These are phyloP conservation scores for Viola pubescens DNA, from an alignment of 441 rosid genomes.

Conservation along the genomic window DNA sequence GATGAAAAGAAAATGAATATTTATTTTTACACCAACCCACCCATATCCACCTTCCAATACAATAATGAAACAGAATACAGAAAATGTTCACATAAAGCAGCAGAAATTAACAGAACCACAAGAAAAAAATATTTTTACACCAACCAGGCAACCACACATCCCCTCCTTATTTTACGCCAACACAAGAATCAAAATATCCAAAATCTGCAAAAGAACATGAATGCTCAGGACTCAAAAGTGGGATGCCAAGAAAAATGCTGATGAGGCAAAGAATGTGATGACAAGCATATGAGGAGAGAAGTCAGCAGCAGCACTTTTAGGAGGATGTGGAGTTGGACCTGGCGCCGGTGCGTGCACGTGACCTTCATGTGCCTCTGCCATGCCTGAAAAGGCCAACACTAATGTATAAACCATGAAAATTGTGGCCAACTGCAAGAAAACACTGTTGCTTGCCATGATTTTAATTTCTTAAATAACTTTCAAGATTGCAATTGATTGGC, in stretches of 20 bases:
- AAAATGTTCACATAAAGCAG: too few species aligned
- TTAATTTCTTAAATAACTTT: too few species aligned
- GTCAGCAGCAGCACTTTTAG: slow-evolving; percentile 21
- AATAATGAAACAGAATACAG: too few species aligned
- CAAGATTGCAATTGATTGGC: too few species aligned
- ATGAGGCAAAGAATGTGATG: slow-evolving; percentile 20
- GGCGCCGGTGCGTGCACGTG: slow-evolving; percentile 4
- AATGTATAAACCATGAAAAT: not conserved
- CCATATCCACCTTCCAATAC: too few species aligned
- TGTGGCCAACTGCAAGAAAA: not conserved
- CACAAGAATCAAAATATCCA: not conserved
- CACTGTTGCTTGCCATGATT: too few species aligned
- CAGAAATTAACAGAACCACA: too few species aligned
- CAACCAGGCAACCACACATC: not conserved
- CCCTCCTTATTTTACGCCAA: not conserved
- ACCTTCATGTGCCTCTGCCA: not conserved
- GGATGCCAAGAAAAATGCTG: slow-evolving; percentile 19
- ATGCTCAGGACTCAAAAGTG: slow-evolving; percentile 11
- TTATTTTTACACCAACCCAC: too few species aligned
- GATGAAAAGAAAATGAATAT: too few species aligned
- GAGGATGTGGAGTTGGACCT: slow-evolving; percentile 9
- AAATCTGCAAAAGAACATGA: not conserved
- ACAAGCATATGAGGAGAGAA: slow-evolving; percentile 21
- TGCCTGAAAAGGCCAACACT: not conserved
- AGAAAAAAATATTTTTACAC: too few species aligned